Conservation (phyloP, 2,329 filamentous ascomycete genomes). For the Plectosphaerella sp. region DNA sequence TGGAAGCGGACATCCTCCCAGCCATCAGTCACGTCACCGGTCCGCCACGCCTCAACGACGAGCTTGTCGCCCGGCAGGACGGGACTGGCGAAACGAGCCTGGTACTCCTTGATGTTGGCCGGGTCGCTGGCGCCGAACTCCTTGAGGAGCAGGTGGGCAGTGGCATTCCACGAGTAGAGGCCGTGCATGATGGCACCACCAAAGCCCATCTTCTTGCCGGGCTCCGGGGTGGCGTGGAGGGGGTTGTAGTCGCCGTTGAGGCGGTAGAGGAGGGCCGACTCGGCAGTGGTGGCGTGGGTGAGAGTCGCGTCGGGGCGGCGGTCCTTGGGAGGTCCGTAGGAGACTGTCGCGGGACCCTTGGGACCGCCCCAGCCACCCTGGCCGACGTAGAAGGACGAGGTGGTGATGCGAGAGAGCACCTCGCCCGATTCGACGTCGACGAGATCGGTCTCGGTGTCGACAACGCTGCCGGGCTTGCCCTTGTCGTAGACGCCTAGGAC, state of each 20-base stretch:
- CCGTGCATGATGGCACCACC: slow-evolving; percentile 87
- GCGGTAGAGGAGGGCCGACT: slow-evolving; percentile 74
- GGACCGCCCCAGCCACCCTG: slow-evolving; percentile 84
- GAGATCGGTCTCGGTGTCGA: slow-evolving; percentile 74
- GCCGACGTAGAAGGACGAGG: slow-evolving; percentile 73
- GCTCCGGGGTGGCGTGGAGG: slow-evolving; percentile 81
- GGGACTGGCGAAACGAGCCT: slow-evolving; percentile 80
- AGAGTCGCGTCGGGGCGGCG: slow-evolving; percentile 67
- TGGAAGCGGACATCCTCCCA: slow-evolving; percentile 84
- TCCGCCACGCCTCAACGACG: slow-evolving; percentile 76
- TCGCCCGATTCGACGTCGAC: slow-evolving; percentile 67
- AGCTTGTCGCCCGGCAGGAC: slow-evolving; percentile 82
- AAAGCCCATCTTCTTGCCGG: slow-evolving; percentile 85
- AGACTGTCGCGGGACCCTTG: slow-evolving; percentile 77
- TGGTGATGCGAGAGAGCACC: slow-evolving; percentile 64
- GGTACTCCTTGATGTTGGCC: slow-evolving; percentile 80
- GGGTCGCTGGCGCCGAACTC: slow-evolving; percentile 72
- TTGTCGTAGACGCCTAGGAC: slow-evolving; percentile 88
- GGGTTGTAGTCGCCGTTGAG: slow-evolving; percentile 95
- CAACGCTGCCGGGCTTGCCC: slow-evolving; percentile 75
- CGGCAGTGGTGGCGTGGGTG: slow-evolving; percentile 63
- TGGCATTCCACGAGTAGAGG: slow-evolving; percentile 80
- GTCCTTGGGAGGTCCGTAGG: slow-evolving; percentile 71
- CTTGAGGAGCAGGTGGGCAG: slow-evolving; percentile 69
- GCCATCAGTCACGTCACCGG: slow-evolving; percentile 53